Conservation (phyloP, 345 rosid species). For the Hypericum androsaemum region DNA sequence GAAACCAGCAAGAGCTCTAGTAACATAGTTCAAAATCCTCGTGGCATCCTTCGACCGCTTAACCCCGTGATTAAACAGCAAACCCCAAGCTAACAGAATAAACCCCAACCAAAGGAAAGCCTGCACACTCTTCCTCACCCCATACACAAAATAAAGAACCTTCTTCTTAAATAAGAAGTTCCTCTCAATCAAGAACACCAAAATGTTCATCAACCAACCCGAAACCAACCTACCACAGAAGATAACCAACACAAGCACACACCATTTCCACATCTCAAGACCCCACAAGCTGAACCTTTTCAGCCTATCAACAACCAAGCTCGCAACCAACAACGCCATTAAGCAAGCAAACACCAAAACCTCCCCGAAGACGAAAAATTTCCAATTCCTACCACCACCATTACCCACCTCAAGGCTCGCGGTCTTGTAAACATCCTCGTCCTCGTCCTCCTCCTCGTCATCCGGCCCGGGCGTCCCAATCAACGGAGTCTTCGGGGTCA, state of each 20-base stretch:
- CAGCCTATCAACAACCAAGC: conserved; percentile 28
- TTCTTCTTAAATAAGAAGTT: conserved; percentile 52
- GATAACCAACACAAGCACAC: conserved; percentile 34
- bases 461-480: neutral
- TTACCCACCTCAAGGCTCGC: conserved; percentile 23
- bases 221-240: conserved; percentile 43
- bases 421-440: conserved; percentile 36
- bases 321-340: conserved; percentile 24
- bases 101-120: conserved; percentile 41
- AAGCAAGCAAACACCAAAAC: conserved; percentile 18
- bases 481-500: conserved; percentile 2
- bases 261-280: conserved; percentile 50
- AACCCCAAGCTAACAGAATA: conserved; percentile 43
- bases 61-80: conserved; percentile 36
- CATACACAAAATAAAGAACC: conserved; percentile 52
- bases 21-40: conserved; percentile 29
- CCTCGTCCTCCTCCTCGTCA: conserved; percentile 22
- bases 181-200: conserved; percentile 45
- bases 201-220: conserved; percentile 34
- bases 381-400: conserved; percentile 24
- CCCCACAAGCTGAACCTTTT: conserved; percentile 25
- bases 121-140: conserved; percentile 43
- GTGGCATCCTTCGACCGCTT: conserved; percentile 25
- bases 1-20: conserved; percentile 33
- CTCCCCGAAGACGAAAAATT: conserved; percentile 20